Evolutionary conservation across 306 rosid species (phyloP).

Genomic region (Glycine soja): DNA sequence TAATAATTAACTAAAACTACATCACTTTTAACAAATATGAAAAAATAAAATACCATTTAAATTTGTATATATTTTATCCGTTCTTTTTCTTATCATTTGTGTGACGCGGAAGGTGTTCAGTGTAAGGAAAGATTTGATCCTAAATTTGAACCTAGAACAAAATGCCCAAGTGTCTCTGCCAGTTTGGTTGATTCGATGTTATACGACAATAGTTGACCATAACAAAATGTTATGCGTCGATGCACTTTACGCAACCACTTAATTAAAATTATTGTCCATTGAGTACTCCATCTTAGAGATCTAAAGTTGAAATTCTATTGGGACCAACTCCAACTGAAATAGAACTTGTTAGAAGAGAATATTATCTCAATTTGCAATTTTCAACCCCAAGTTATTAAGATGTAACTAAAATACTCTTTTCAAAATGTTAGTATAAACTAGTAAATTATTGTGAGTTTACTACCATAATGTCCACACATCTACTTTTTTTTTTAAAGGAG

Average conservation of each 20-base stretch:
- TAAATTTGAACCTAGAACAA: not conserved
- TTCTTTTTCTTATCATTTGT: not conserved
- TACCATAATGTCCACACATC: too few species aligned
- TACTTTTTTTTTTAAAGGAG: too few species aligned
- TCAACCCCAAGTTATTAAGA: too few species aligned
- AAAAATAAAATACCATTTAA: not conserved
- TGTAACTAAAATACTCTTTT: too few species aligned
- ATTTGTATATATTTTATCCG: not conserved
- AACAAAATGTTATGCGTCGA: not conserved
- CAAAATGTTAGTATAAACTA: too few species aligned
- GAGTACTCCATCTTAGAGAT: not conserved
- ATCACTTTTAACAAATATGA: not conserved
- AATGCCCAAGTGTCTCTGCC: not conserved
- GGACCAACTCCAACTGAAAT: not conserved
- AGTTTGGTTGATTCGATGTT: not conserved
- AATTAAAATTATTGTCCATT: not conserved
- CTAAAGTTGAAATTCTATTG: not conserved
- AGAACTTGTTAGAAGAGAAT: not conserved
- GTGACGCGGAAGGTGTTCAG: not conserved
- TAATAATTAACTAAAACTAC: not conserved
- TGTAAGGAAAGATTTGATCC: not conserved
- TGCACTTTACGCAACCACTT: conserved; percentile 4
- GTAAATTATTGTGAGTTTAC: too few species aligned
- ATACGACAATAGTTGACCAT: not conserved
- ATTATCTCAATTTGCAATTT: not conserved